Percentiles rank a stretch among this genome's conserved stretches.
Conservation (phyloP, 441 rosid species). For the Erodium chrysanthum region DNA sequence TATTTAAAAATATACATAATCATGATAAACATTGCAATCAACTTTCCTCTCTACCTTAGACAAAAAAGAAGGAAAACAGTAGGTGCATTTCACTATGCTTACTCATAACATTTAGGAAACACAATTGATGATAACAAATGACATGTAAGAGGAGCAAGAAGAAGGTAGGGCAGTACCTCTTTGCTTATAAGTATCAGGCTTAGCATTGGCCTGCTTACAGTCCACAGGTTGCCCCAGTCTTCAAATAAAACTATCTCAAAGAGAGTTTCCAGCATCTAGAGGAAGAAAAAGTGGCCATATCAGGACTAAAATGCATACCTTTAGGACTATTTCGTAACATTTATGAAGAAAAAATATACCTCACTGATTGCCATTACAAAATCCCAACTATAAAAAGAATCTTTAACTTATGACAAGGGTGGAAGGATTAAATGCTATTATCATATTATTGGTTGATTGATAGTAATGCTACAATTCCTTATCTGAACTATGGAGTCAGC, state of each 20-base stretch:
- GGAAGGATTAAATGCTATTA: too few relatives aligned
- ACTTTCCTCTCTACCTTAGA: not conserved
- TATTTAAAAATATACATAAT: too few relatives aligned
- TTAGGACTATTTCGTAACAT: too few relatives aligned
- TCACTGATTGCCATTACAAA: not conserved
- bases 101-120: not conserved
- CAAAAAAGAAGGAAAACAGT: not conserved
- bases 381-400: not conserved
- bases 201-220: conserved; percentile 96
- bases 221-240: conserved; percentile 98
- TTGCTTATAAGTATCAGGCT: conserved; percentile 84
- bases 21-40: not conserved
- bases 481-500: conserved; percentile 13
- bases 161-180: conserved; percentile 41
- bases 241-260: conserved; percentile 92
- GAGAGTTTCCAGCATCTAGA: conserved; percentile 82
- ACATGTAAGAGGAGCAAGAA: not conserved
- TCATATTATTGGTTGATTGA: too few relatives aligned
- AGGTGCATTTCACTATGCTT: not conserved
- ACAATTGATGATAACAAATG: not conserved
- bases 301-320: not conserved
- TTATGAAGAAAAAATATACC: too few relatives aligned
- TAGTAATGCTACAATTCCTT: not conserved
- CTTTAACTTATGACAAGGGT: not conserved
- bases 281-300: conserved; percentile 11